Base-by-base conservation (phyloP, 1,139 yeast genomes). In the Meyerozyma guilliermondii region DNA sequence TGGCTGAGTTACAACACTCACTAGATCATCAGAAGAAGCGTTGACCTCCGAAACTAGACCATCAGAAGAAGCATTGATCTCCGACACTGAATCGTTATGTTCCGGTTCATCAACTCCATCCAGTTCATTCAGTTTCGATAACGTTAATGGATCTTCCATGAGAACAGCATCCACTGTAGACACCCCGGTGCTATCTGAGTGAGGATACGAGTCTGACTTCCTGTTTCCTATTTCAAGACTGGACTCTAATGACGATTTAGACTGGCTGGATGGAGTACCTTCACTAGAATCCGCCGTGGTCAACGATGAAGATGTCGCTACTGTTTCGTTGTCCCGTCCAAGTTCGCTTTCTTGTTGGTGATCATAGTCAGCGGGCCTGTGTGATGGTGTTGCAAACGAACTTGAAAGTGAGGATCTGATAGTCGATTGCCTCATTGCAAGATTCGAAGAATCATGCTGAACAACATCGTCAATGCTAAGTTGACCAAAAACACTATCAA, bases 391-490 rank as follows among this genome's bases (percentile, higher is more conserved):
- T 3, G 65, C 65, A 47, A 62, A 60, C 1, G 64, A 61, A 40
- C 45, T 60, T 34, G 52, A 54, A 37, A 63, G 49, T 0, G 68
- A 62, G 1, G 58, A 51, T 26, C 58, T 49, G 18, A 63, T 49
- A 6, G 51, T 46, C 5, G 65, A 58, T 17, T 46, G 50, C 29
- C 50, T 43, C 10, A 41, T 34, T 29, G 17, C 23, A n/a, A 20
- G 18, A 24, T 14, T 13, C 39, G 16, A 36, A 31, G 44, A 29
- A 13, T 37, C 13, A n/a, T 31, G 8, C n/a, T 42, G 33, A 2
- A 60, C 60, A 16, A 60, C 38, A 11, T 59, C 60, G 41, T 63
- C 68, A 39, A 63, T 62, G 33, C 51, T 57, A 22, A 53, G 40
- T 3, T 53, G 50, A 17, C 18, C 18, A 16, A 29, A 29, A 29